Evolutionary conservation across 1,284 basidiomycete species (phyloP), one percentile per base, ranked within the genome.

Genomic region (Sporisorium sorghi): DNA sequence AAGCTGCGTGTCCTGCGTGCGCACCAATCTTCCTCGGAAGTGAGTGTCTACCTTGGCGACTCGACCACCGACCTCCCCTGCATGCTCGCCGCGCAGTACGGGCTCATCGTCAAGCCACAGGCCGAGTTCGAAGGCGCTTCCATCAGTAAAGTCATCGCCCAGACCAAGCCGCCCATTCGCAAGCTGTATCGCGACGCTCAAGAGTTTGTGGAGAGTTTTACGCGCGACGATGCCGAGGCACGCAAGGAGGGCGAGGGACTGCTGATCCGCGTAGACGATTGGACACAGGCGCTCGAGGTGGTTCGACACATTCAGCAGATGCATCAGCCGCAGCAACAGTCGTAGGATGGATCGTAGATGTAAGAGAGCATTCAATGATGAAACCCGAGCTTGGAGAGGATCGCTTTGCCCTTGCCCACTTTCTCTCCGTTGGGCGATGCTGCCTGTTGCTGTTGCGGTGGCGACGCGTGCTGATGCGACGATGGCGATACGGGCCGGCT

Each of bases 41-140:
- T 66, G 2, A 73, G 35, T 12, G 58, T 84, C 17, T 84, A 81
- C 49, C 62, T 82, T 0, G 83, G 83, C 17, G 83, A 84, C 48
- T 77, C 77, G 24, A 59, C 60, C 21, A 83, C 82, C 6, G 83
- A 84, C 50, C 69, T 82, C 4, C 73, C 74, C 0, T 76, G 77
- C 39, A 51, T 84, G 14, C 24, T 83, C 14, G 59, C 64, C 21
- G 80, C 79, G 11, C n/a, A 73, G 11, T 63, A 73, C n/a, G 83
- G 81, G 3, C 37, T 84, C 40, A 23, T 84, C 17, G 71, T 84
- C 37, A 78, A 80, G 11, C 15, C 24, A 2, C 55, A 46, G 6
- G 32, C 39, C 5, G 40, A 47, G 17, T 69, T 54, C n/a, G 53
- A 64, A 5, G 26, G 19, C 10, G 47, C 49, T 9, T 50, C 40